Evolutionary conservation across 169 alveolate species (phyloP), one percentile per base, ranked within the genome.

Genomic region (Cryptosporidium viatorum): DNA sequence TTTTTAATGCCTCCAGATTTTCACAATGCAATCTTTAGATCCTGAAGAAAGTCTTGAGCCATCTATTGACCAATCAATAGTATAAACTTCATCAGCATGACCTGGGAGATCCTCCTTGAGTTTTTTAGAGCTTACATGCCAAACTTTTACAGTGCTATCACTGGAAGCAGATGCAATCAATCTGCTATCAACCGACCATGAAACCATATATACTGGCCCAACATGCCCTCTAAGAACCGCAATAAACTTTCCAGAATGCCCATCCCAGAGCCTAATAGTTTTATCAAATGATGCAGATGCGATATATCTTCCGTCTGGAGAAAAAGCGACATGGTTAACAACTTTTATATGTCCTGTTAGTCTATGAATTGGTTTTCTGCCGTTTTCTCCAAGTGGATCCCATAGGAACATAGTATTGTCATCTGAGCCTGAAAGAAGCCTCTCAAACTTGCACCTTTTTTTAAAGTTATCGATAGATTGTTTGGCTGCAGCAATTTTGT

Each of bases 241-340:
- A 60, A 98, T 93, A 85, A 94, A 98, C 69, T 92, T 93, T 1
- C 99, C 99, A 4, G 97, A 96, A 33, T 92, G 86, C 12, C 92
- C 98, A 87, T 96, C 97, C 98, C 98, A 96, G 41, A 96, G 91
- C 92, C 98, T 94, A 0, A 98, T 92, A 71, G 98, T 95, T 94
- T 97, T 97, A 94, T 98, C 99, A 93, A 98, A 98, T 50, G 99
- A 97, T 23, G 99, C 99, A 41, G 99, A 97, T 18, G 99, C 99
- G 71, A 98, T 95, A 91, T 93, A 96, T 29, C 98, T 95, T 3
- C 99, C 99, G 89, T 98, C 98, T 0, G 99, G 99, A 16, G 99
- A 97, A 91, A 98, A 98, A 70, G 96, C 91, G n/a, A 96, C 98
- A 92, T 97, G 98, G 92, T 97, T 97, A 70, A 98, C 97, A 45